Evolutionary conservation across 1,139 yeast species (phyloP).

Genomic region (Yamadazyma pseudoaaseri): DNA sequence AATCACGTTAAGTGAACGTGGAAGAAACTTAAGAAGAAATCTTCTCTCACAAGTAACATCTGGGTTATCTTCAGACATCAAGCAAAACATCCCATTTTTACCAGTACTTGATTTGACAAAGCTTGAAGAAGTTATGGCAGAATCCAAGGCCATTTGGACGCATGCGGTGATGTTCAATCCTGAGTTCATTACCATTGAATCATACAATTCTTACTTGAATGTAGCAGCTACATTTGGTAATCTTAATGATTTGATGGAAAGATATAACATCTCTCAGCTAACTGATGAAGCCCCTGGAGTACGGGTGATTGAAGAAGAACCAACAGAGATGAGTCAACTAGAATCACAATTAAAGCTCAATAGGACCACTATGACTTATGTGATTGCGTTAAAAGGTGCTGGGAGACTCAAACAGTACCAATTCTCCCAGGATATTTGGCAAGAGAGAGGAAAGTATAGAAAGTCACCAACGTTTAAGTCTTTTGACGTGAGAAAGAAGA

Average conservation of each 20-base stretch:
- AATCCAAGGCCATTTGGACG: conserved; percentile 76
- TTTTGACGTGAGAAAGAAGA: conserved; percentile 38
- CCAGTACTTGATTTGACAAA: conserved; percentile 51
- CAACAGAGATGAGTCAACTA: conserved; percentile 4
- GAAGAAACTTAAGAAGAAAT: conserved; percentile 46
- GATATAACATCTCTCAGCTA: conserved; percentile 31
- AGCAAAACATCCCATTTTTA: conserved; percentile 52
- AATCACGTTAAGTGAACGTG: conserved; percentile 43
- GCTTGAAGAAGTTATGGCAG: conserved; percentile 55
- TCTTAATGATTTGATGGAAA: conserved; percentile 47
- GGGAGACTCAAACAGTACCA: conserved; percentile 49
- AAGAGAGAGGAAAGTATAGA: conserved; percentile 73
- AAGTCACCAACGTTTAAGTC: conserved; percentile 48
- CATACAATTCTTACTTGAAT: conserved; percentile 52
- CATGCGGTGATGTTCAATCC: conserved; percentile 47
- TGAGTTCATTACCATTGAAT: conserved; percentile 36
- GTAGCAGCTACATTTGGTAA: conserved; percentile 50
- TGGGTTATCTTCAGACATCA: conserved; percentile 5
- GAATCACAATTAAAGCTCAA: conserved; percentile 24
- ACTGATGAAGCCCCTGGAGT: conserved; percentile 22
- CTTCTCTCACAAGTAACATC: conserved; percentile 27
- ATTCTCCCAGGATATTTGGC: conserved; percentile 69
- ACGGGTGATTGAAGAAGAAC: conserved; percentile 10
- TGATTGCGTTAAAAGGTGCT: conserved; percentile 66
- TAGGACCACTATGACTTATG: conserved; percentile 56